Percentiles rank a stretch among this genome's conserved stretches.
Conservation (phyloP, 495 filamentous ascomycete genomes). For the Beverwykella pulmonaria region DNA sequence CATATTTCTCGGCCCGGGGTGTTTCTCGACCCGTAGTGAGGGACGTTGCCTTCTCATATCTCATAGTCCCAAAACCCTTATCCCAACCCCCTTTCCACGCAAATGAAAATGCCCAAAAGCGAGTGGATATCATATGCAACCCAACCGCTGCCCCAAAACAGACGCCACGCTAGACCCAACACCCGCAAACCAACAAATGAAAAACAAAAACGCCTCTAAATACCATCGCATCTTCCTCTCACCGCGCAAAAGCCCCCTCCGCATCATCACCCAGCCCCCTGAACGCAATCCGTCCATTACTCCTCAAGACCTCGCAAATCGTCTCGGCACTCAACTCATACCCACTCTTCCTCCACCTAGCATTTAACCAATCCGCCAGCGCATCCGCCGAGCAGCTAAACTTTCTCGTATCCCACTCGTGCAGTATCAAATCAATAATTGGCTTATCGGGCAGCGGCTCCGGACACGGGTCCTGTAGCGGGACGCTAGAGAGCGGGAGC, state of each 20-base stretch:
- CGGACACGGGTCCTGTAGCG: slow-evolving; percentile 33
- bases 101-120: no score
- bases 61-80: no score
- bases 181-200: background rate
- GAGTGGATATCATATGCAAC: slow-evolving; percentile 17
- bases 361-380: slow-evolving; percentile 40
- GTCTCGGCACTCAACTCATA: slow-evolving; percentile 38
- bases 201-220: background rate
- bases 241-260: slow-evolving; percentile 36
- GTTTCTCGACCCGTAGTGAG: no score
- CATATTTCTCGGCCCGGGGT: no score
- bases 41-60: no score
- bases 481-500: slow-evolving; percentile 27
- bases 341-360: slow-evolving; percentile 39
- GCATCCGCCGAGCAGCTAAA: slow-evolving; percentile 35
- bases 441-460: slow-evolving; percentile 36
- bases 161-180: background rate
- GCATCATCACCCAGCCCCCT: slow-evolving; percentile 39
- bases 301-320: slow-evolving; percentile 35
- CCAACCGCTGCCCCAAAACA: background rate
- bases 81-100: no score
- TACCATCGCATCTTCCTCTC: background rate
- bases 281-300: slow-evolving; percentile 38
- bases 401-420: slow-evolving; percentile 38
- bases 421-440: slow-evolving; percentile 37